Evolutionary conservation across 176 grass and related monocot species (phyloP), one percentile per base, ranked within the genome.

Genomic region (Bonia amplexicaulis): DNA sequence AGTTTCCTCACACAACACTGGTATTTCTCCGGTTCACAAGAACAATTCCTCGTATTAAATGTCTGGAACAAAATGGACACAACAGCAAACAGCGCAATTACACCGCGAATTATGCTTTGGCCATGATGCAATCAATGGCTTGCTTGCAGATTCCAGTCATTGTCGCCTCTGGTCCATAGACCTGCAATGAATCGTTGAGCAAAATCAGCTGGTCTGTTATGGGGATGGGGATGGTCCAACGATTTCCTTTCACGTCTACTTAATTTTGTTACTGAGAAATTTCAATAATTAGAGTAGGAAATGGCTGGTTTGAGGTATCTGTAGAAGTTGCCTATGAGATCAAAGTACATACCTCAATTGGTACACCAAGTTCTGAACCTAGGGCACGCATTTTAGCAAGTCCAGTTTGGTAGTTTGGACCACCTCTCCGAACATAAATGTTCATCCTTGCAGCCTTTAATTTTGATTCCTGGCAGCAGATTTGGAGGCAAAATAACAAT

Each of bases 101-200:
- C 33, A 80, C 7, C 4, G 15, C 40, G 49, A 47, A 69, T 88
- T 79, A 97, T 8, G 95, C 84, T 42, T 82, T 60, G 0, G 93
- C 61, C 89, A 90, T 93, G 85, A 98, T 80, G 55, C 88, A 98
- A 54, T 98, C 95, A 31, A 98, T 95, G 79, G 95, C 95, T 90
- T 91, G 87, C 62, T 98, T 95, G 91, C 95, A 97, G 46, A 97
- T 97, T 65, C 92, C 95, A 22, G 95, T 97, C 95, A 97, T 97
- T 27, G 95, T 97, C 15, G 87, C 95, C 76, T 97, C 95, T 73
- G 95, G 95, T 58, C 95, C 95, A 77, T 95, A 97, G 16, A 97
- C 87, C 95, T 97, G 72, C 87, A 89, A 37, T 71, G 25, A 62
- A 75, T 53, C 76, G 63, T 92, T 40, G 76, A 68, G 44, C 29